Evolutionary conservation across 2,329 filamentous ascomycete genomes (phyloP).

Genomic region (Trichoderma sp.): DNA sequence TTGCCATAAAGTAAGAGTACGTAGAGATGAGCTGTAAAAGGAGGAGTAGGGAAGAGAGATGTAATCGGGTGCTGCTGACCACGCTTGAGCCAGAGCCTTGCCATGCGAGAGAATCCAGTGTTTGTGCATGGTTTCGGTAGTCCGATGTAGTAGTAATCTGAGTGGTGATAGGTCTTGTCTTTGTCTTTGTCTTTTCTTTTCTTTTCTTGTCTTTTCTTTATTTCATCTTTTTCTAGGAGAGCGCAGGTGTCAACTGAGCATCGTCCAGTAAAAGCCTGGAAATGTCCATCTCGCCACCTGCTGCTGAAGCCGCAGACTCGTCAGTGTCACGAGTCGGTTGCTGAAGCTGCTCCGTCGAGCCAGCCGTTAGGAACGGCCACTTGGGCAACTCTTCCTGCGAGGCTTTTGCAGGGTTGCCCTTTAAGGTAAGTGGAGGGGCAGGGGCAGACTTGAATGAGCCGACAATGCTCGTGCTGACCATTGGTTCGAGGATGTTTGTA

Average conservation of each 20-base stretch:
- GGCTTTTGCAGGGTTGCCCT: constrained; percentile 36
- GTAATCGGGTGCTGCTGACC: background rate
- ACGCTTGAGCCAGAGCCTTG: background rate
- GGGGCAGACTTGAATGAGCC: constrained; percentile 40
- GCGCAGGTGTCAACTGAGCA: constrained; percentile 29
- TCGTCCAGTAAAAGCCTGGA: constrained; percentile 60
- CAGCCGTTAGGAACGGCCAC: constrained; percentile 41
- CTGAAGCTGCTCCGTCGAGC: constrained; percentile 30
- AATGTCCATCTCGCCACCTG: constrained; percentile 60
- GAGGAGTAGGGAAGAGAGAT: background rate
- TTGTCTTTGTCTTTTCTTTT: background rate
- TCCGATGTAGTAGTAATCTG: background rate
- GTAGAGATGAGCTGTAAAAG: background rate
- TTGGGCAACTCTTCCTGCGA: constrained; percentile 49
- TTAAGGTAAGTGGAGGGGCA: constrained; percentile 38
- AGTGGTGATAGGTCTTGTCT: background rate
- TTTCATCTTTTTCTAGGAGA: background rate
- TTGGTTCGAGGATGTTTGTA: constrained; percentile 50
- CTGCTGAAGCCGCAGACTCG: constrained; percentile 42
- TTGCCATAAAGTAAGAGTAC: background rate
- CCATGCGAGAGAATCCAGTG: background rate
- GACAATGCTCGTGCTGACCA: constrained; percentile 49
- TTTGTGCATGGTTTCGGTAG: background rate
- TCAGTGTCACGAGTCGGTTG: constrained; percentile 43
- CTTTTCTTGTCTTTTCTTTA: background rate